Base-by-base conservation (phyloP, 2,329 filamentous ascomycete species). In the Reticulascus tulasneorum region DNA sequence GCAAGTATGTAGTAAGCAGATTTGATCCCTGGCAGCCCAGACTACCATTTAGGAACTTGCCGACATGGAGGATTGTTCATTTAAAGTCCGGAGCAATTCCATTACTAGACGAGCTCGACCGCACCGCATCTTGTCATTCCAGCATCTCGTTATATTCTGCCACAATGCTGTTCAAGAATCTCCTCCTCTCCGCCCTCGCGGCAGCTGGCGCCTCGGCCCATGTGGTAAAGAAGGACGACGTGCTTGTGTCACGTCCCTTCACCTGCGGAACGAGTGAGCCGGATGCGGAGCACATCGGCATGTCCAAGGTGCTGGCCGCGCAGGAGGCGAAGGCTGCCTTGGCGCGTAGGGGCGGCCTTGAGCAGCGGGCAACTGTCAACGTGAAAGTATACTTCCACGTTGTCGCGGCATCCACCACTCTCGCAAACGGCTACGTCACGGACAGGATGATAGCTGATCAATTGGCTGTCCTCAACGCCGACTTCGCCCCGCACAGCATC, bases 401-500 rank as follows among this genome's bases (percentile, higher is more conserved):
- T 18, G 49, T 64, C 33, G 53, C 61, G 16, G 37, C 50, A 2
- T 55, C 53, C n/a, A 50, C 27, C n/a, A 44, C 50, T 2, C 35
- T 49, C 9, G 40, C 38, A 28, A 59, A 52, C 22, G 60, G 60
- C 12, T 63, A 63, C 37, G 40, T 63, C 29, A 60, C 52, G 12
- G 36, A 52, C 19, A 42, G 52, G 24, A 52, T 57, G 41, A 35
- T 69, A 20, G 36, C 50, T 27, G 43, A 53, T 30, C 69, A 75
- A 54, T 47, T 74, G 11, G 43, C 51, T 5, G 61, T 63, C 17
- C 47, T 75, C 47, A 74, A 75, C 49, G 39, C 46, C 1, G 66
- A 63, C 9, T 75, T 65, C 42, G 56, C 55, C 10, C 56, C 61
- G 1, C 58, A 71, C 18, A 60, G 62, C 32, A 59, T 74, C 40